Evolutionary conservation across 2,329 filamentous ascomycete species (phyloP).

Genomic region (Cordyceps militaris): DNA sequence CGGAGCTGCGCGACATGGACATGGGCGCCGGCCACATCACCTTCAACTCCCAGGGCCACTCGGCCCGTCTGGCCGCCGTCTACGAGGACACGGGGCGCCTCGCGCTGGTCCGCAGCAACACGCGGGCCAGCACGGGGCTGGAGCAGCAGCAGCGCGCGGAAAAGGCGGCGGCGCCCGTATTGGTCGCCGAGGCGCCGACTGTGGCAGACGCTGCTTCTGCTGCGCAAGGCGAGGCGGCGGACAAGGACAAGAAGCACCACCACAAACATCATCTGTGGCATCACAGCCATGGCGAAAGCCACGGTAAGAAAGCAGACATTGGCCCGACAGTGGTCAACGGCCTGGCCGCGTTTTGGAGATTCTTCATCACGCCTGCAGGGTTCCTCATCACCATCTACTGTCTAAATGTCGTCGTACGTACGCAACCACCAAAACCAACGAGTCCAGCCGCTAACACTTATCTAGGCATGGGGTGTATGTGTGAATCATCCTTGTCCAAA

Average conservation of each 20-base stretch:
- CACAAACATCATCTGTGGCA: slow-evolving; percentile 14
- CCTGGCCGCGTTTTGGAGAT: slow-evolving; percentile 23
- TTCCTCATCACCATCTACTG: slow-evolving; percentile 25
- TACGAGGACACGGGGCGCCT: slow-evolving; percentile 20
- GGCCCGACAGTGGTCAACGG: slow-evolving; percentile 19
- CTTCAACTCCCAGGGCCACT: slow-evolving; percentile 24
- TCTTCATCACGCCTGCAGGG: slow-evolving; percentile 22
- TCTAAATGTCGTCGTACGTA: slow-evolving; percentile 24
- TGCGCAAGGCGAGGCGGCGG: neutral
- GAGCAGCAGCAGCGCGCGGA: neutral
- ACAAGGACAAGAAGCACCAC: neutral
- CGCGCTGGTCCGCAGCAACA: slow-evolving; percentile 17
- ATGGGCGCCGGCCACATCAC: slow-evolving; percentile 22
- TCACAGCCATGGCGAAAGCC: slow-evolving; percentile 16
- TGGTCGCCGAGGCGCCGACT: neutral
- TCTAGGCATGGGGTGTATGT: slow-evolving; percentile 22
- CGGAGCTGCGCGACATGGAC: slow-evolving; percentile 22
- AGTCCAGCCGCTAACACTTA: slow-evolving; percentile 1
- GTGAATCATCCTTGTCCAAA: neutral
- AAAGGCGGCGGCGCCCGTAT: neutral
- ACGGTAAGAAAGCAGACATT: slow-evolving; percentile 20
- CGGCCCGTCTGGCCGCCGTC: slow-evolving; percentile 21
- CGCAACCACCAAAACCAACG: no score
- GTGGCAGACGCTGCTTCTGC: neutral
- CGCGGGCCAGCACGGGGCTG: neutral